Evolutionary conservation across 805 yeast species (phyloP), one percentile per base, ranked within the genome.

Genomic region (Ogataea nakhonphanomensis): DNA sequence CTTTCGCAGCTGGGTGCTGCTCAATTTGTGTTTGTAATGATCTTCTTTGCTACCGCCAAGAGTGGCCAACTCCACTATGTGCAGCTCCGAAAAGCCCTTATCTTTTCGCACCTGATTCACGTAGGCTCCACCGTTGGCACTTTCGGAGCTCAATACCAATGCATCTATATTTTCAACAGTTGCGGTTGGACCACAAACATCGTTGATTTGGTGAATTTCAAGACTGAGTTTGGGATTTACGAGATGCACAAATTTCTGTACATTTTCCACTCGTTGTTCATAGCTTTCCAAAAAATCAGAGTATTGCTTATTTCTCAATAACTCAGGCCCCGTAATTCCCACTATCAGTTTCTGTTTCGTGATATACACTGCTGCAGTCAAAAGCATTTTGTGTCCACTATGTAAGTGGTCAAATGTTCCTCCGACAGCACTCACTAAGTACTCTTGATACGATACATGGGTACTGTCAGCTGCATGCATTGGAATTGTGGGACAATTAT

Each of bases 391-490:
- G 63, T 93, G 99, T 0, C 98, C 99, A 56, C 84, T 95, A 53
- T 93, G 99, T 26, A 93, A 57, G 63, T 93, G 98, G 57, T 93
- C 99, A 65, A 93, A 93, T 0, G 99, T 93, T 0, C 99, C 99
- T 0, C 99, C 99, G 1, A 91, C 80, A 0, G 96, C 91, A 10
- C 51, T 54, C 2, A 49, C 44, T n/a, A 26, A 4, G 33, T 48
- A 45, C 27, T 47, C 49, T 14, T 41, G 39, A 30, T 33, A 32
- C 7, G 33, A 9, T 12, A 33, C 33, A 17, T 42, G 22, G 20
- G 20, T 17, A 5, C 5, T 17, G 20, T 5, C 20, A 17, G 20
- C 20, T 5, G 20, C 20, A 17, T 17, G 20, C 20, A 17, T 5
- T 17, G 20, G 20, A 17, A 17, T 4, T 17, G 3, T 5, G 5